These are phyloP conservation scores for Speleostelium caveatum DNA, from an alignment of 78 protist species.

Conservation along the genomic window DNA sequence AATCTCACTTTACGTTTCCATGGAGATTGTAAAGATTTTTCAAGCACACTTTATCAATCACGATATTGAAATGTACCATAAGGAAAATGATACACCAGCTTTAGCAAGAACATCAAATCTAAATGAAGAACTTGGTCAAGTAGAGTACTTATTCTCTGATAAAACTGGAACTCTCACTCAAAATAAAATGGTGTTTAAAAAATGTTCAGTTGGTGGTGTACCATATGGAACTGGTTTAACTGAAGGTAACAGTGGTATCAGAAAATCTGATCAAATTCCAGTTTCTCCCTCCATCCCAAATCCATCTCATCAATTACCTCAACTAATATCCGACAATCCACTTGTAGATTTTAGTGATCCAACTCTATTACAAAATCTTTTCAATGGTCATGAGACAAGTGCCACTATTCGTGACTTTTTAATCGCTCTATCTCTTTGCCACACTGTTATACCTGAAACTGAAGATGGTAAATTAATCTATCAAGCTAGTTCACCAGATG, in stretches of 20 bases:
- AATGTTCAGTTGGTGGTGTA: constrained; percentile 75
- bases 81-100: constrained; percentile 76
- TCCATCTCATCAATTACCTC: not conserved
- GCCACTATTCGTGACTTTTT: constrained; percentile 11
- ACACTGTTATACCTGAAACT: constrained; percentile 74
- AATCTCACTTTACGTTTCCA: constrained; percentile 90
- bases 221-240: constrained; percentile 36
- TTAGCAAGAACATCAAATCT: constrained; percentile 88
- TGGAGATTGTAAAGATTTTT: constrained; percentile 92
- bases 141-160: constrained; percentile 67
- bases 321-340: not conserved
- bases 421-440: constrained; percentile 80
- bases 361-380: not conserved
- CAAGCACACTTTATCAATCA: constrained; percentile 81
- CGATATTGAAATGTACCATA: constrained; percentile 86
- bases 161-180: too few species aligned
- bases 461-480: constrained; percentile 55
- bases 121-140: constrained; percentile 94
- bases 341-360: constrained; percentile 29
- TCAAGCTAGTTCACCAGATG: constrained; percentile 96
- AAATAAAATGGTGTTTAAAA: constrained; percentile 85
- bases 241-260: constrained; percentile 1
- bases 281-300: not conserved
- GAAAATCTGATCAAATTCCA: not conserved
- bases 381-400: not conserved